These are phyloP conservation scores for Trypanosoma cruzi DNA, from an alignment of 208 protist genomes.

Conservation along the genomic window DNA sequence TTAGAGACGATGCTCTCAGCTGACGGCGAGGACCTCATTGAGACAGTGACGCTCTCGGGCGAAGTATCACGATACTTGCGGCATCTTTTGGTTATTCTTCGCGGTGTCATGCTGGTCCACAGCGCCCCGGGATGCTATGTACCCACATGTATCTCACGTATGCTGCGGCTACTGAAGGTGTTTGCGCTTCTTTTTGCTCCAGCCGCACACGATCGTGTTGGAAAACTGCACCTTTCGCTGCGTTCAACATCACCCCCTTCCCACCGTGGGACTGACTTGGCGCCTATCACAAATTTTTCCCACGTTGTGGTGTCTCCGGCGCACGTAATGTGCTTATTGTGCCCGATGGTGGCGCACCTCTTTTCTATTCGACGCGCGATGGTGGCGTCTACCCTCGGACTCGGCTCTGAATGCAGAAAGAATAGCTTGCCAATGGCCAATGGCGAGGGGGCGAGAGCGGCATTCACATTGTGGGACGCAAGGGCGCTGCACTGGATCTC, in stretches of 20 bases:
- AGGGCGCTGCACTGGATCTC: constrained; percentile 28
- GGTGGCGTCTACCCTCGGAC: not conserved
- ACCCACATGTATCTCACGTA: constrained; percentile 29
- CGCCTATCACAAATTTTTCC: constrained; percentile 18
- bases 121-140: constrained; percentile 23
- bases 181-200: constrained; percentile 77
- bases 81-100: constrained; percentile 75
- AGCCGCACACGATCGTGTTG: constrained; percentile 20
- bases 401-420: not conserved
- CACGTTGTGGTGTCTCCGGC: constrained; percentile 31
- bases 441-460: not conserved
- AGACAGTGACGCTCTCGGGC: constrained; percentile 64
- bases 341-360: constrained; percentile 60
- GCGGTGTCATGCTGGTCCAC: constrained; percentile 46
- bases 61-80: constrained; percentile 74
- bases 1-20: constrained; percentile 57
- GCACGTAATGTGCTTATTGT: constrained; percentile 75
- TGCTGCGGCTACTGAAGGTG: constrained; percentile 57
- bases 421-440: not conserved
- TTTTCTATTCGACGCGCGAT: constrained; percentile 44
- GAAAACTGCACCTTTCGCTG: constrained; percentile 6
- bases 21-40: constrained; percentile 48
- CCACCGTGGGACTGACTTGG: not conserved
- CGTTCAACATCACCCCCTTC: not conserved
- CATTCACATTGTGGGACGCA: constrained; percentile 36